These are phyloP conservation scores for Lipomyces kockii DNA, from an alignment of 805 yeast genomes.

Conservation along the genomic window DNA sequence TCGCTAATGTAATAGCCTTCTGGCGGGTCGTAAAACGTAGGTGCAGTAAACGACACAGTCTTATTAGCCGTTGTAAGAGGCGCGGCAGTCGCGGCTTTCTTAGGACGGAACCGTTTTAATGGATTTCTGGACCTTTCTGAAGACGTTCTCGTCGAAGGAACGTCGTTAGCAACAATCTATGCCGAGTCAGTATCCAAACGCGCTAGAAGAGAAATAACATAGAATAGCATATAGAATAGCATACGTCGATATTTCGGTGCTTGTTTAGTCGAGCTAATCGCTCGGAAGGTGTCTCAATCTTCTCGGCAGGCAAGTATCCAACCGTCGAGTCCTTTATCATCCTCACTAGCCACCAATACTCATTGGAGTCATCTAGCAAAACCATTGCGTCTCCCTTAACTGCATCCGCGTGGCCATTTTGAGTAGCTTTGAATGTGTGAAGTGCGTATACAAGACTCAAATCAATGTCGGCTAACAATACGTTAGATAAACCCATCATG, in stretches of 20 bases:
- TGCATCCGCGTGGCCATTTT: constrained; percentile 85
- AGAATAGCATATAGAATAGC: constrained; percentile 5
- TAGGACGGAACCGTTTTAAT: constrained; percentile 23
- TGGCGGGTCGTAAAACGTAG: constrained; percentile 33
- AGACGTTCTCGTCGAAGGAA: neutral
- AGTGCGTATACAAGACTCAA: constrained; percentile 85
- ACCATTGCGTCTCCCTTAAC: constrained; percentile 80
- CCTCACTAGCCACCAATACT: constrained; percentile 95
- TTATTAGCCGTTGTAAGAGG: constrained; percentile 6
- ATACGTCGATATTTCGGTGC: constrained; percentile 78
- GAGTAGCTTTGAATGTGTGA: constrained; percentile 88
- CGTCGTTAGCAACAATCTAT: neutral
- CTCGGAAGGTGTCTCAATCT: constrained; percentile 88
- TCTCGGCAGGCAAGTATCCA: constrained; percentile 97
- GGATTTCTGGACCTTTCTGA: constrained; percentile 15
- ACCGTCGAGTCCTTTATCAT: constrained; percentile 63
- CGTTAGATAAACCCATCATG: neutral
- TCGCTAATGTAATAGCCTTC: constrained; percentile 32
- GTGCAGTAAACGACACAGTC: constrained; percentile 25
- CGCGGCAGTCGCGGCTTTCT: constrained; percentile 3
- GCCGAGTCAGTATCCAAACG: neutral
- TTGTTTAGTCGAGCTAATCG: constrained; percentile 89
- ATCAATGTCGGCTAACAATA: constrained; percentile 61
- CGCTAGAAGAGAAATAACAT: neutral
- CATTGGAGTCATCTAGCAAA: constrained; percentile 83